Evolutionary conservation across 108 stramenopile genomes (phyloP).

Genomic region (Fragilaria radians): DNA sequence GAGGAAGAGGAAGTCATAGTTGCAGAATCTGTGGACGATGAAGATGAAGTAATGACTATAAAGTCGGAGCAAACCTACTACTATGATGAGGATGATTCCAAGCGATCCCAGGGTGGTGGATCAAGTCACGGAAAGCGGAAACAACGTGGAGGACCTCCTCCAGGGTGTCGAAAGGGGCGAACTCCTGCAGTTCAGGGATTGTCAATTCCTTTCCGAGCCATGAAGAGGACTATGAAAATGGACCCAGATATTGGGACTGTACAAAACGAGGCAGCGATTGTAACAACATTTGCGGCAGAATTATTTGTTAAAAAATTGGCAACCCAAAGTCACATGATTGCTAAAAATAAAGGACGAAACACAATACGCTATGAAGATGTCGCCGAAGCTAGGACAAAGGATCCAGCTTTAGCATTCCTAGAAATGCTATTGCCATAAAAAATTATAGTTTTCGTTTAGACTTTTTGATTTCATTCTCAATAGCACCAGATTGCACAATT

Average conservation of each 20-base stretch:
- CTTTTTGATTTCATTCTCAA: neutral
- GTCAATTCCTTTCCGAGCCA: slow-evolving; percentile 71
- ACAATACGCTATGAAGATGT: slow-evolving; percentile 85
- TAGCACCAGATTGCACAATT: neutral
- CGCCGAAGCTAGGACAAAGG: slow-evolving; percentile 71
- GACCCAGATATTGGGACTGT: slow-evolving; percentile 77
- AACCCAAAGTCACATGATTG: slow-evolving; percentile 51
- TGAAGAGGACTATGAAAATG: slow-evolving; percentile 80
- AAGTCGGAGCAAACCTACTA: slow-evolving; percentile 6
- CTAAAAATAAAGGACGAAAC: slow-evolving; percentile 59
- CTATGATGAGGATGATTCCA: slow-evolving; percentile 9
- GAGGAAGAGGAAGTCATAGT: slow-evolving; percentile 3
- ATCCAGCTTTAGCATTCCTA: slow-evolving; percentile 54
- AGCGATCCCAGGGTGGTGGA: slow-evolving; percentile 1
- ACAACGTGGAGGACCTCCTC: slow-evolving; percentile 14
- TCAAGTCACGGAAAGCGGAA: slow-evolving; percentile 9
- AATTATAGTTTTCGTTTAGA: neutral
- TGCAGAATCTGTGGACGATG: slow-evolving; percentile 2
- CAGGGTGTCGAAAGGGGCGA: slow-evolving; percentile 26
- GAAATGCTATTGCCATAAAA: slow-evolving; percentile 61
- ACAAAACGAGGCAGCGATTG: slow-evolving; percentile 82
- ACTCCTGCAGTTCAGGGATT: slow-evolving; percentile 65
- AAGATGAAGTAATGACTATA: slow-evolving; percentile 8
- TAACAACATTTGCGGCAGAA: slow-evolving; percentile 67
- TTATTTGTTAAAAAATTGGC: slow-evolving; percentile 71